phyloP scores from a whole-genome alignment of 1,284 basidiomycete genomes.

The Boletus smithii region DNA sequence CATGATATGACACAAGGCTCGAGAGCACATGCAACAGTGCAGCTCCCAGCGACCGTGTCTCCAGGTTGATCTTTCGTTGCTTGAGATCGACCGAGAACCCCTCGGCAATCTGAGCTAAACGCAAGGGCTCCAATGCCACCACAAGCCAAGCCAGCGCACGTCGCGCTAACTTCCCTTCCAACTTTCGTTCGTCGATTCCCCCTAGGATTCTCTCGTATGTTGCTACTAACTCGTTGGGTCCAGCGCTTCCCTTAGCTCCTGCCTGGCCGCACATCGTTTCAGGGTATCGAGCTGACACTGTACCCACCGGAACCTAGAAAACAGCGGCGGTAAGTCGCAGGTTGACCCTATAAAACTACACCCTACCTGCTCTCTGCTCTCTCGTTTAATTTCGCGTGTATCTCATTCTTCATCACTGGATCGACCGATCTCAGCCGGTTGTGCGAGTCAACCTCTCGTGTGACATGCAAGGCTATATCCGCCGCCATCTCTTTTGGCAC shows the following conservation, averaged over 20 bases:
- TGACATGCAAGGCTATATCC: neutral
- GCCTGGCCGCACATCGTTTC: neutral
- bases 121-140: neutral
- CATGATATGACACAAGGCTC: slow-evolving; percentile 6
- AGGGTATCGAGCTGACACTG: slow-evolving; percentile 7
- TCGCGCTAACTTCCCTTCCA: neutral
- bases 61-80: neutral
- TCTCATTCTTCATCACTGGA: neutral
- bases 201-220: slow-evolving; percentile 1
- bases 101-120: neutral
- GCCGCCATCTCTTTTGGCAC: neutral
- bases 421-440: neutral
- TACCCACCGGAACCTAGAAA: slow-evolving; percentile 6
- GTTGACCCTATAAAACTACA: neutral
- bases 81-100: neutral
- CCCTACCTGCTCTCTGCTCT: slow-evolving; percentile 2
- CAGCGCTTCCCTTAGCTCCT: neutral
- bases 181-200: neutral
- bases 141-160: slow-evolving; percentile 1
- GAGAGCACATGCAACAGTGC: neutral
- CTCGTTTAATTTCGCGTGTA: neutral
- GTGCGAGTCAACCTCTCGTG: neutral
- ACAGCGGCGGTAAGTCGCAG: neutral
- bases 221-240: neutral
- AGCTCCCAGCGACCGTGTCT: neutral